A percentile compares a stretch with the other conserved stretches of the same genome.
These are phyloP conservation scores for Cardamine chenopodiifolia DNA, from an alignment of 345 rosid species.

Conservation along the genomic window DNA sequence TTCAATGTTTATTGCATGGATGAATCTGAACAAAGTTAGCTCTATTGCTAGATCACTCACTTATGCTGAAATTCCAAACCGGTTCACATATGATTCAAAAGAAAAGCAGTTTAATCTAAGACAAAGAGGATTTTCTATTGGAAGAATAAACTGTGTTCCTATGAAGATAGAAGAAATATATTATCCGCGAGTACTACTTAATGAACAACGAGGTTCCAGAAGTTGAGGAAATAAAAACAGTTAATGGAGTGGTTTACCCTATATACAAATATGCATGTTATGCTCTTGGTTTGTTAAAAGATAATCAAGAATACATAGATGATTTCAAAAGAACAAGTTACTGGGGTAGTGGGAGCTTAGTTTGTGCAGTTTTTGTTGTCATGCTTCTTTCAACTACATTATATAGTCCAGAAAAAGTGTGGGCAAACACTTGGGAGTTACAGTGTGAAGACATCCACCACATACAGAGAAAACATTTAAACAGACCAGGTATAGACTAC, in stretches of 20 bases:
- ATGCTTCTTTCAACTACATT: neutral
- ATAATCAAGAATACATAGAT: neutral
- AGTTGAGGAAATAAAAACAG: neutral
- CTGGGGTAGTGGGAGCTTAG: neutral
- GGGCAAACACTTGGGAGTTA: neutral
- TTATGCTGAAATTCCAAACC: neutral
- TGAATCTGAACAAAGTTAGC: neutral
- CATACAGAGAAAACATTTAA: accelerated
- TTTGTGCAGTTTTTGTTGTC: neutral
- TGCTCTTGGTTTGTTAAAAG: neutral
- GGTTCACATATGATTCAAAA: neutral
- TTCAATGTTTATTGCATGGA: neutral
- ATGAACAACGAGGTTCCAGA: neutral
- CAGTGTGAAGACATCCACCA: neutral
- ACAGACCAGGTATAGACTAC: neutral
- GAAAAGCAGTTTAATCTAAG: neutral
- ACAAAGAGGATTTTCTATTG: neutral
- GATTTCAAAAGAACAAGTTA: neutral
- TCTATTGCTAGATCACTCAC: neutral
- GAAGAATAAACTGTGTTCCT: neutral
- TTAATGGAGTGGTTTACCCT: neutral
- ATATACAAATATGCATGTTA: neutral
- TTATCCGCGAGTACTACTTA: neutral
- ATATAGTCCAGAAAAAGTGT: neutral
- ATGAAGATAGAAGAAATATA: neutral